Base-by-base conservation (phyloP, 139 green algal genomes). In the Parachlorella kessleri region DNA sequence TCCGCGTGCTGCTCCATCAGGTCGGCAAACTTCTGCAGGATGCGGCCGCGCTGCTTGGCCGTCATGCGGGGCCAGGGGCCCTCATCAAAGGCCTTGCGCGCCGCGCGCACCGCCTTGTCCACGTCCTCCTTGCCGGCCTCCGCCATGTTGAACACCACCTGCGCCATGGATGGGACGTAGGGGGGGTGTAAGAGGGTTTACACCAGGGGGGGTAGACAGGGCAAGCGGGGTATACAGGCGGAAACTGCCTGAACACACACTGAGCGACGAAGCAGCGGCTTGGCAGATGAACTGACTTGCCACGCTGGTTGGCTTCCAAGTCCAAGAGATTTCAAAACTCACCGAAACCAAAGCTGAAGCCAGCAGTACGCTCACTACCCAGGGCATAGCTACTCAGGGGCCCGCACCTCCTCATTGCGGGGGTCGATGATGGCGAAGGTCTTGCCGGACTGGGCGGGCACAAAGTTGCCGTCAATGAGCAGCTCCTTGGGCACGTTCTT, bases 401-500 rank as follows among this genome's bases (percentile, higher is more conserved):
- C n/a, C n/a, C 48, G 0, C 33, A 80, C 64, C 73, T 92, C 73
- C 64, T 87, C 87, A 3, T 84, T 93, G 41, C 83, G 80, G 1
- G 90, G 90, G 72, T 93, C 85, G 36, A 73, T 6, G 36, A 73
- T 40, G 23, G 55, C 39, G 42, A 73, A 73, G 21, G 64, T 59
- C 71, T 84, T 79, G 59, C 89, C 86, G 0, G 81, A 79, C 9
- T 37, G 59, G 0, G 85, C 65, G 32, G 88, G 78, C 21, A 91
- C 77, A 73, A 90, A 92, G 26, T 92, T 75, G 63, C 88, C 88
- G 59, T 87, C 79, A 30, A 93, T 92, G 59, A 93, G 75, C 70
- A 92, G 78, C 84, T 93, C 76, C 48, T 59, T 14, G 14, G 48
- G 48, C 0, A 59, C 48, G 21, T 59, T 59, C 21, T 59, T 59